Conservation (phyloP, 768 basidiomycete genomes). For the Mrakia gelida region DNA sequence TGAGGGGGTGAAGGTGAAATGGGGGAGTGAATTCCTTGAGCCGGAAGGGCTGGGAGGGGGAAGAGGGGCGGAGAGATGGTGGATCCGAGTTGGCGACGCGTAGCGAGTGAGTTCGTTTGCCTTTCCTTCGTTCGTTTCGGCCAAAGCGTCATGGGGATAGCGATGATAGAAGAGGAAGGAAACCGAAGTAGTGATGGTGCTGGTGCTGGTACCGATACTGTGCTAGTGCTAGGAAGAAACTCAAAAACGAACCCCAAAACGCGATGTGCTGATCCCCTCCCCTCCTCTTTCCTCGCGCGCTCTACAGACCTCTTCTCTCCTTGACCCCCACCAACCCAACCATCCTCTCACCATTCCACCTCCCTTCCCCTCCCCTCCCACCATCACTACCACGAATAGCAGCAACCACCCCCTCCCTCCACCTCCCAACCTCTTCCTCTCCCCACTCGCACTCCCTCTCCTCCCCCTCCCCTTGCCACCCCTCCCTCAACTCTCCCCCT, state of each 20-base stretch:
- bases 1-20: not conserved
- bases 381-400: not conserved
- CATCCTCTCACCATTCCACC: too few relatives aligned
- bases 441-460: not conserved
- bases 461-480: not conserved
- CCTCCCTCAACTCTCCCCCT: not conserved
- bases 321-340: too few relatives aligned
- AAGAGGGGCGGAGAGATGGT: constrained; percentile 2
- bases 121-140: not conserved
- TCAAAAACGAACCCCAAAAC: too few relatives aligned
- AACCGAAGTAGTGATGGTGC: not conserved
- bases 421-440: not conserved
- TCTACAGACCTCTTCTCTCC: too few relatives aligned
- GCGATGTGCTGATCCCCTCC: not conserved
- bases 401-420: not conserved
- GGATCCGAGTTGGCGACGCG: not conserved
- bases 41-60: not conserved
- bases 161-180: not conserved
- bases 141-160: not conserved
- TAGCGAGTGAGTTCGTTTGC: not conserved
- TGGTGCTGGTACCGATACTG: too few relatives aligned
- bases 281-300: not conserved
- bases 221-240: not conserved
- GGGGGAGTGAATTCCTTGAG: not conserved
- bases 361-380: not conserved